Evolutionary conservation across 2,329 filamentous ascomycete species (phyloP), one percentile per base, ranked within the genome.

Genomic region (Diplodia mutila): DNA sequence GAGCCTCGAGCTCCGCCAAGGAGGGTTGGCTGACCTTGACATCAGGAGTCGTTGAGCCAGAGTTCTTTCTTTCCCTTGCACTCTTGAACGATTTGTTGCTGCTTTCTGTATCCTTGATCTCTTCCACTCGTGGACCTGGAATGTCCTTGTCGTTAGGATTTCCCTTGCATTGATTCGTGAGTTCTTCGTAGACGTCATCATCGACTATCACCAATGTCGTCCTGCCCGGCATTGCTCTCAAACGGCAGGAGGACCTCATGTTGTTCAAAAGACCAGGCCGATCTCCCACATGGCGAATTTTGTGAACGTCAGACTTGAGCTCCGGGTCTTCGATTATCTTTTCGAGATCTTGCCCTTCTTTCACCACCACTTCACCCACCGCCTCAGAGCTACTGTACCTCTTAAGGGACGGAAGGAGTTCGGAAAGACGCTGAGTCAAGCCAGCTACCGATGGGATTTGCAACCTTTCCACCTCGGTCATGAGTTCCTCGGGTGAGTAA

Each of bases 401-500:
- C 27, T 73, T 77, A 61, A 85, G 69, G 11, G 80, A 79, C 5
- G 82, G 82, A 21, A 84, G 70, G 14, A 83, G 74, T 71, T 81
- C 80, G 0, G 82, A 83, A 14, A 84, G 73, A 23, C 81, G 78
- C 61, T 82, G 77, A 1, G 82, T 83, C 8, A 84, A 74, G 12
- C 76, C 80, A 32, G 75, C 76, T 18, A 84, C 77, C 4, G 80
- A 83, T 18, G 83, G 83, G 27, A 85, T 80, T 4, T 79, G 80
- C 25, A 84, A 72, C 34, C 79, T 77, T 29, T 83, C 79, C 70
- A 83, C 76, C 71, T 84, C 82, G 51, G 75, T 76, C 29, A 83
- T 74, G 54, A 82, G 72, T 61, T 80, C 75, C 46, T 80, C 75
- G 16, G 79, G 78, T 6, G 81, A 82, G n/a, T 78, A 73, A 8